phyloP scores from a whole-genome alignment of 176 grass and related monocot genomes.

The Coix lacrymajobi region DNA sequence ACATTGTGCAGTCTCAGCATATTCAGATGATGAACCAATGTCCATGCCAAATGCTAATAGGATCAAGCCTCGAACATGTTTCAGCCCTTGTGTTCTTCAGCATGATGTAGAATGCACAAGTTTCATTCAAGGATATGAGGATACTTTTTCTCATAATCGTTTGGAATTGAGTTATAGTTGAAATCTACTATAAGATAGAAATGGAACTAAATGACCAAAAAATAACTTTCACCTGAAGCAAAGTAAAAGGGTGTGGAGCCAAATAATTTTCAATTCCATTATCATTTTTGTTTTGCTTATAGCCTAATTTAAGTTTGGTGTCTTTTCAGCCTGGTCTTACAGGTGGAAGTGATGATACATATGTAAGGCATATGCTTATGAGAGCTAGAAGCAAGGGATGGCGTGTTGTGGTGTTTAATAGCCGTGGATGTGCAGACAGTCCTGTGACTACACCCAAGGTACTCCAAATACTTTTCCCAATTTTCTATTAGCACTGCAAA shows the following conservation, averaged over 20 bases:
- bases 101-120: background rate
- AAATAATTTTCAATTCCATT: background rate
- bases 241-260: background rate
- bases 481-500: background rate
- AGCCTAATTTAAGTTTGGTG: background rate
- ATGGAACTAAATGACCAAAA: background rate
- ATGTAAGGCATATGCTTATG: constrained; percentile 95
- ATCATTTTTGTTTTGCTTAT: background rate
- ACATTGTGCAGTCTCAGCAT: background rate
- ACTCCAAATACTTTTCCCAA: constrained; percentile 8
- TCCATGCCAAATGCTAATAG: background rate
- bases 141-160: background rate
- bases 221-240: background rate
- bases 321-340: constrained; percentile 80
- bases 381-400: constrained; percentile 89
- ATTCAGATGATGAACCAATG: background rate
- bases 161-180: background rate
- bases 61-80: background rate
- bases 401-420: constrained; percentile 87
- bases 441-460: constrained; percentile 94
- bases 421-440: constrained; percentile 83
- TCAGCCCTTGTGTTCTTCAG: background rate
- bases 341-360: constrained; percentile 91
- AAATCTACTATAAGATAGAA: background rate
- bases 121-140: background rate